Evolutionary conservation across 129 eudicot species (phyloP), one percentile per base, ranked within the genome.

Genomic region (Dittrichia graveolens): DNA sequence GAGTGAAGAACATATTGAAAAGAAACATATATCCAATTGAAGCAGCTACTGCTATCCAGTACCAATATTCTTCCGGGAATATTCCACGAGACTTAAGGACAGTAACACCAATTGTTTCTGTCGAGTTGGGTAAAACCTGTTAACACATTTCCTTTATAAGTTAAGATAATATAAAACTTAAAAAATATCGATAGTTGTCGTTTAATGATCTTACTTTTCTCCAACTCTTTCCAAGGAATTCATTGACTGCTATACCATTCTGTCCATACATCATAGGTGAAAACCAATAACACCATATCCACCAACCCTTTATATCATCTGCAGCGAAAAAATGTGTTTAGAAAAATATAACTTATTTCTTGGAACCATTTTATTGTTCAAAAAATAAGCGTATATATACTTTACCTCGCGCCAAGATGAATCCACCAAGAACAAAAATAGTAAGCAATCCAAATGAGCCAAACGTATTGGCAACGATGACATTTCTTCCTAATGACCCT

Each of bases 211-310:
- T 81, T 85, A 92, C 98, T 67, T 82, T 83, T 62, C 68, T 85
- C 98, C 98, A 94, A 76, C 97, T 94, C 60, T 87, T 82, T 58
- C 96, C 98, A 2, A 87, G 93, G 76, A 94, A 94, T 75, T 94
- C 98, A 71, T 85, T 90, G 13, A 86, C 95, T 3, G 92, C 86
- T 58, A 94, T 71, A 43, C 96, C 98, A 71, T 90, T 94, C 71
- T 94, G 96, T 35, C 84, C 98, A 64, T 94, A 94, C 91, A 82
- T 88, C 91, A 94, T 53, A 31, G 98, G 98, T 8, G 98, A 94
- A 69, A 87, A 62, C 96, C 96, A 94, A 45, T 90, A 94, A 59
- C 96, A 93, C 98, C 98, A 94, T 60, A 84, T 57, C 96, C 92
- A 90, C 98, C 98, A 94, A 16, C 64, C 74, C 69, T 77, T 80